Percentiles rank a stretch among this genome's conserved stretches.
Evolutionary conservation across 257 asterid species (phyloP).

Genomic region (Leptodermis oblonga): DNA sequence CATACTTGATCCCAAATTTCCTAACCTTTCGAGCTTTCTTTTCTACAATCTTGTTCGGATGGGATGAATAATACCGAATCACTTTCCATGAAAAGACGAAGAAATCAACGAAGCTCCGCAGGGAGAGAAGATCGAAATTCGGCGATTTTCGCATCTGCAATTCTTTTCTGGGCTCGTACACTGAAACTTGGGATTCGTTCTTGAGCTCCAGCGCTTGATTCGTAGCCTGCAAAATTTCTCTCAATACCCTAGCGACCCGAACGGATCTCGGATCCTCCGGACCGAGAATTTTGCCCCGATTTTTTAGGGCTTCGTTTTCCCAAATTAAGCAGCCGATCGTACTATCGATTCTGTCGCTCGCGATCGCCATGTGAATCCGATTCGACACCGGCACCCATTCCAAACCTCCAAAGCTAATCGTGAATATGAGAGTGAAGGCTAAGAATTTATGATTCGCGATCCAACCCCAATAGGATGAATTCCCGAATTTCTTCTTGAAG

Average conservation of each 20-base stretch:
- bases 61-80: not conserved
- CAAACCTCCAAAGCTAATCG: not conserved
- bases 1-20: not conserved
- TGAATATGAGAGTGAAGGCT: not conserved
- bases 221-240: constrained; percentile 5
- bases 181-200: not conserved
- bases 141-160: not conserved
- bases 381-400: not conserved
- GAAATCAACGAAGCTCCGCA: not conserved
- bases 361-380: not conserved
- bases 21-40: not conserved
- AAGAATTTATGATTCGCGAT: not conserved
- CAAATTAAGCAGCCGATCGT: not conserved
- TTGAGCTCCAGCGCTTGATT: not conserved
- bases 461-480: no score
- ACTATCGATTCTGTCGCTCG: not conserved
- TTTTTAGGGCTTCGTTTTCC: not conserved
- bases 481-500: no score
- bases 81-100: not conserved
- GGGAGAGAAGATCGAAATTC: no score
- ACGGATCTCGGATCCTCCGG: not conserved
- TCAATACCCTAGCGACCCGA: not conserved
- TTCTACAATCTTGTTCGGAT: not conserved
- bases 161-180: not conserved
- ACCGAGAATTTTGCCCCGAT: not conserved